These are phyloP conservation scores for Aphanomyces stellatus DNA, from an alignment of 352 stramenopile genomes.

Conservation along the genomic window DNA sequence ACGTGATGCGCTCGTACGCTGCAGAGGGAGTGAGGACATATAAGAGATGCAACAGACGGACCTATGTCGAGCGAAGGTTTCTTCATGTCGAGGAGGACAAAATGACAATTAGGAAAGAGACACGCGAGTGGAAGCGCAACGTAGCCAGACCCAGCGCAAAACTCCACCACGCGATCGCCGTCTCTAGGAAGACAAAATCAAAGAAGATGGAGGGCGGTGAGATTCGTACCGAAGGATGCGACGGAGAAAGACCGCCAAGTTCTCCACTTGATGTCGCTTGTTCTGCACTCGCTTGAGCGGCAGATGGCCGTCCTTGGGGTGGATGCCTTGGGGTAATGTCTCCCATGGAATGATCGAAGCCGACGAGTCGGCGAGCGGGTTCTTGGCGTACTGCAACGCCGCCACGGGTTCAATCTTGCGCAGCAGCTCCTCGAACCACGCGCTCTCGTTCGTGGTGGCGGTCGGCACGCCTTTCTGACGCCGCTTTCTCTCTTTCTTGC, in stretches of 20 bases:
- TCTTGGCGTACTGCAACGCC: slow-evolving; percentile 42
- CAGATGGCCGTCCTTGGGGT: slow-evolving; percentile 59
- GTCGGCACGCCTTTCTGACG: slow-evolving; percentile 37
- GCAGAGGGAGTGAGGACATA: background rate
- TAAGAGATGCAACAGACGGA: slow-evolving; percentile 19
- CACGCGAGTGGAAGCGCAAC: slow-evolving; percentile 63
- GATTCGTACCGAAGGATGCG: slow-evolving; percentile 39
- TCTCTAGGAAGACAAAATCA: slow-evolving; percentile 25
- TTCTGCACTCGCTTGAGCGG: slow-evolving; percentile 40
- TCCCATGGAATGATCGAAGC: slow-evolving; percentile 49
- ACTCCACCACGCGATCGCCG: slow-evolving; percentile 72
- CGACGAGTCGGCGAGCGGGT: slow-evolving; percentile 37
- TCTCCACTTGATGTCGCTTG: slow-evolving; percentile 73
- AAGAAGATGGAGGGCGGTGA: background rate
- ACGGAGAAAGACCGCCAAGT: slow-evolving; percentile 60
- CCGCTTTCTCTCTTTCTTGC: slow-evolving; percentile 40
- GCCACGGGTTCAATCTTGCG: slow-evolving; percentile 32
- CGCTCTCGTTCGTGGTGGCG: slow-evolving; percentile 37
- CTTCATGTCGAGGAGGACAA: slow-evolving; percentile 76
- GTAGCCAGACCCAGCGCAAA: slow-evolving; percentile 70
- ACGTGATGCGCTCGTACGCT: slow-evolving; percentile 50
- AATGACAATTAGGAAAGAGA: slow-evolving; percentile 60
- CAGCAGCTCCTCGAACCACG: slow-evolving; percentile 71
- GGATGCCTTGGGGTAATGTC: slow-evolving; percentile 49
- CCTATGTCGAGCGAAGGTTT: slow-evolving; percentile 63